Evolutionary conservation across 352 stramenopile genomes (phyloP), one percentile per base, ranked within the genome.

Genomic region (Lagenidium sp.): DNA sequence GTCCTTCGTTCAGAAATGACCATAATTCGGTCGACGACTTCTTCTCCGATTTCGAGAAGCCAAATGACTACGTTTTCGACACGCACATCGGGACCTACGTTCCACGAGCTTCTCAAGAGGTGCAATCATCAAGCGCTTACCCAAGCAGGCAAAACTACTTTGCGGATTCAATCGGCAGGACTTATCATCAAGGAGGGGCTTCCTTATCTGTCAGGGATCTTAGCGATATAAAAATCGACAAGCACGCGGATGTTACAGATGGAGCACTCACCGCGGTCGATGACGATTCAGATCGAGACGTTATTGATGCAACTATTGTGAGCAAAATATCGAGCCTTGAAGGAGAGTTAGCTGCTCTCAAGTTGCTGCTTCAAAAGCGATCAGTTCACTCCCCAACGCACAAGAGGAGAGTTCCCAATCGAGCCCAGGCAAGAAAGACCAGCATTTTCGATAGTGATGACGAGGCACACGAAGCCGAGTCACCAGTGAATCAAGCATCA

Each of bases 311-410:
- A 34, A 90, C n/a, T n/a, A n/a, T 90, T 42, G 77, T 83, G 23
- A 64, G 86, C 55, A 90, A 87, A 45, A 90, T 90, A 8, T 86
- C 72, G 6, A 77, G 66, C 23, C 46, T 90, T 1, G 77, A 83
- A 47, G 63, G 58, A 7, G 77, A 90, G 30, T 25, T 90, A 15
- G 67, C 70, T 31, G 65, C 67, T 5, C 40, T 90, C 4, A 90
- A 90, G 41, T 60, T 78, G 29, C 47, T 90, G 4, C 77, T 90
- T 47, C 57, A 66, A 28, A 69, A 62, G 54, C 59, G 72, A 15
- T 21, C 36, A 19, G 35, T 37, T n/a, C n/a, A n/a, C n/a, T n/a
- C n/a, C n/a, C n/a, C n/a, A n/a, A n/a, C n/a, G n/a, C n/a, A n/a
- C n/a, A n/a, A n/a, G n/a, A n/a, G n/a, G n/a, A n/a, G n/a, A n/a